Percentiles rank a stretch among this genome's conserved stretches.
These are phyloP conservation scores for Beauveria sp. DNA, from an alignment of 2,329 filamentous ascomycete species.

Conservation along the genomic window DNA sequence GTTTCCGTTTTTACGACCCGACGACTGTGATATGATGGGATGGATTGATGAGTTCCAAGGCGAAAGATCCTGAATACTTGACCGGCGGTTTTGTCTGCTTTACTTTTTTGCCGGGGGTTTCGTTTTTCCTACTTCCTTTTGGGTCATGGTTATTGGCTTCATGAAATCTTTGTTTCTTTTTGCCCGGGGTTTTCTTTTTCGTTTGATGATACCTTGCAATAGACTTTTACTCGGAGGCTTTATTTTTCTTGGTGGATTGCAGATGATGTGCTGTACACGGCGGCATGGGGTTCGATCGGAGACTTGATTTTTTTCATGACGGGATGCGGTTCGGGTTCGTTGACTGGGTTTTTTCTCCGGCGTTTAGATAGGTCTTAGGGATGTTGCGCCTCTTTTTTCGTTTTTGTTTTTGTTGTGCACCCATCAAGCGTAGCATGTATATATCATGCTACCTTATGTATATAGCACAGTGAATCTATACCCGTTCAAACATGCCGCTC, in stretches of 20 bases:
- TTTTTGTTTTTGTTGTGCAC: no score
- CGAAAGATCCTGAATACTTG: neutral
- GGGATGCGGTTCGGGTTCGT: neutral
- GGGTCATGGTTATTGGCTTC: neutral
- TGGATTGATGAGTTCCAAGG: neutral
- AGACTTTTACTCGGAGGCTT: neutral
- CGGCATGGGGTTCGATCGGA: no score
- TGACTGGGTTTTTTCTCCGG: neutral
- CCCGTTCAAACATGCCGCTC: no score
- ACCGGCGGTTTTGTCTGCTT: neutral
- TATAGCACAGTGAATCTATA: no score
- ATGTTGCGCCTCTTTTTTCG: no score
- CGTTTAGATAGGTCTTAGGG: no score
- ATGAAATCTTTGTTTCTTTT: neutral
- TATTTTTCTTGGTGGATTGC: neutral
- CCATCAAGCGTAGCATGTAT: no score
- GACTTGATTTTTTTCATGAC: no score
- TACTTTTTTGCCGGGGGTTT: neutral
- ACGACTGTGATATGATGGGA: slow-evolving; percentile 1
- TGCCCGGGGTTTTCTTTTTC: neutral
- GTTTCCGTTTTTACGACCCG: neutral
- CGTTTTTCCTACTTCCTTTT: neutral
- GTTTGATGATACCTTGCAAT: slow-evolving; percentile 11
- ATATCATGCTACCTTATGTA: no score
- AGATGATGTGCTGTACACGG: neutral